Conservation (phyloP, 768 basidiomycete species). For the Agrocybe praecox region DNA sequence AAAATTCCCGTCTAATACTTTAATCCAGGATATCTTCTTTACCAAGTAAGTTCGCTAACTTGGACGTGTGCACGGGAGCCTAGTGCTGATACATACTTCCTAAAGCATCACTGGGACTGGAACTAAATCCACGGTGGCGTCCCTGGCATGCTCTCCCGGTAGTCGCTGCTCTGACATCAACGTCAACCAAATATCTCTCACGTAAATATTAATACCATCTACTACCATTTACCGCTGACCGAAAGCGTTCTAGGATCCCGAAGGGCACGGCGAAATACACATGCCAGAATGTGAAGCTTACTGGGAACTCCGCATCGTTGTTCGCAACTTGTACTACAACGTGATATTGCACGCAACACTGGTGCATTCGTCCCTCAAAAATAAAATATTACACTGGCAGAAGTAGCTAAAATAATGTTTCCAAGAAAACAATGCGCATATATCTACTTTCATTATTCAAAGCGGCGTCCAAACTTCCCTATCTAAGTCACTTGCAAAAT, state of each 20-base stretch:
- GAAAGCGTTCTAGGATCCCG: constrained; percentile 28
- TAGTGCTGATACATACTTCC: neutral
- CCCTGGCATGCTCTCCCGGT: constrained; percentile 58
- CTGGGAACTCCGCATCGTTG: constrained; percentile 43
- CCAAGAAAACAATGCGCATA: constrained; percentile 4
- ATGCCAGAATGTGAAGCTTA: constrained; percentile 57
- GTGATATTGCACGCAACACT: too few relatives aligned
- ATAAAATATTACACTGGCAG: neutral
- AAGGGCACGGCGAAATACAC: constrained; percentile 45
- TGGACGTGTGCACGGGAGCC: neutral
- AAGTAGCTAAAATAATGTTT: neutral
- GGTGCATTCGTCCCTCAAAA: too few relatives aligned
- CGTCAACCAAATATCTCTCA: constrained; percentile 46
- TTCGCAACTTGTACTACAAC: constrained; percentile 43
- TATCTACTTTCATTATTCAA: neutral
- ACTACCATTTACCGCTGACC: neutral
- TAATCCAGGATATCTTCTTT: constrained; percentile 61
- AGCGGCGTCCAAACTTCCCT: neutral
- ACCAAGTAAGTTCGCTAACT: constrained; percentile 36
- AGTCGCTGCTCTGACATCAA: constrained; percentile 51
- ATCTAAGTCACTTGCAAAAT: neutral
- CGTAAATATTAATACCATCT: constrained; percentile 34
- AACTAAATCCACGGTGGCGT: constrained; percentile 54
- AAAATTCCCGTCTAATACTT: constrained; percentile 55
- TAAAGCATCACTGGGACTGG: constrained; percentile 58